These are phyloP conservation scores for Hirschioporus abietinus DNA, from an alignment of 768 basidiomycete genomes.

Conservation along the genomic window DNA sequence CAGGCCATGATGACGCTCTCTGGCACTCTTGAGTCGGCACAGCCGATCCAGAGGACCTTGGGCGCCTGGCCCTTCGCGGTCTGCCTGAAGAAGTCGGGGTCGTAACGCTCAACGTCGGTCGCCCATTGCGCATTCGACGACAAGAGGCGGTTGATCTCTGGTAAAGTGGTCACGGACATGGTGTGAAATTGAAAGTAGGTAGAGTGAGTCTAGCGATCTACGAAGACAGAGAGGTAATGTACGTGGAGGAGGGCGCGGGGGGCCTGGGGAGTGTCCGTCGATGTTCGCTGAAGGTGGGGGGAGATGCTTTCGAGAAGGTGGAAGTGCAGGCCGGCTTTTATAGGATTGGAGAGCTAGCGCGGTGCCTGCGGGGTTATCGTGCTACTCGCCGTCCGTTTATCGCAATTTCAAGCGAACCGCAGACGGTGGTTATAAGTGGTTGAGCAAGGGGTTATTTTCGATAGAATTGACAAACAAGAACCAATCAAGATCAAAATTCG, in stretches of 20 bases:
- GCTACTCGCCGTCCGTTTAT: slow-evolving; percentile 74
- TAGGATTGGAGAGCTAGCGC: not conserved
- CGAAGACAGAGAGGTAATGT: not conserved
- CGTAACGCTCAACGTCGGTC: slow-evolving; percentile 41
- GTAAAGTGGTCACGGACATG: slow-evolving; percentile 14
- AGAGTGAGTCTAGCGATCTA: not conserved
- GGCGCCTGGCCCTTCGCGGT: slow-evolving; percentile 62
- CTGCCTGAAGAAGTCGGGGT: slow-evolving; percentile 60
- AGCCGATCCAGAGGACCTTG: slow-evolving; percentile 78
- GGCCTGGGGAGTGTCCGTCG: not conserved
- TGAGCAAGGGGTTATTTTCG: not conserved
- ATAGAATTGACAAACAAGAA: not conserved
- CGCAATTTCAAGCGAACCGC: slow-evolving; percentile 63
- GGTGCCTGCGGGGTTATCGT: not conserved
- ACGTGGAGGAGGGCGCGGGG: not conserved
- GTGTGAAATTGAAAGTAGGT: not conserved
- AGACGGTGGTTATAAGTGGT: not conserved
- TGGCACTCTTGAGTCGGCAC: slow-evolving; percentile 81
- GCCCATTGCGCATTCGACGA: slow-evolving; percentile 68
- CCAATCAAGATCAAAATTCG: not conserved
- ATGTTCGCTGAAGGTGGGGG: not conserved
- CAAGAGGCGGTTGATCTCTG: slow-evolving; percentile 33
- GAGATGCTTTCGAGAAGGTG: not conserved
- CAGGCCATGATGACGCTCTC: slow-evolving; percentile 67
- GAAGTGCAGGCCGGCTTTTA: not conserved